A percentile compares a stretch with the other conserved stretches of the same genome.
phyloP scores from a whole-genome alignment of 345 rosid species.

The Theobroma cacao region DNA sequence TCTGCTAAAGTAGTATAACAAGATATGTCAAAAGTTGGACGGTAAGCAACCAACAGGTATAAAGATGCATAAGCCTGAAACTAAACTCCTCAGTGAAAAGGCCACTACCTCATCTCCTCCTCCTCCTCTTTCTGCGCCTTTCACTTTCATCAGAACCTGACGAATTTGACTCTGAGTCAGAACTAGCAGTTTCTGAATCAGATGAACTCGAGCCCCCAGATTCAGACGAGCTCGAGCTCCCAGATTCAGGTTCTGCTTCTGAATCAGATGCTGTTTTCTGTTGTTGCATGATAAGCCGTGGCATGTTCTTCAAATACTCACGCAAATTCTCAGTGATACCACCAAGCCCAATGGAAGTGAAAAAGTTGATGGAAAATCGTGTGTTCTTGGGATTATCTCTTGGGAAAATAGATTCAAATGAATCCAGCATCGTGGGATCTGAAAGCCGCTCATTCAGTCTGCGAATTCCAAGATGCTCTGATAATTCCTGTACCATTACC shows the following conservation, averaged over 20 bases:
- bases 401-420: conserved; percentile 83
- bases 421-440: conserved; percentile 68
- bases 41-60: background rate
- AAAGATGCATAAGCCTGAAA: background rate
- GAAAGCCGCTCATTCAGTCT: conserved; percentile 75
- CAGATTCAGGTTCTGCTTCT: conserved; percentile 30
- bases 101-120: conserved; percentile 26
- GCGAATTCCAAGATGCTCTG: conserved; percentile 86
- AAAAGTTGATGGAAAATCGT: conserved; percentile 80
- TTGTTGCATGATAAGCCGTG: conserved; percentile 88
- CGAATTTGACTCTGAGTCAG: conserved; percentile 16
- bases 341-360: conserved; percentile 96
- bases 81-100: background rate
- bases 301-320: conserved; percentile 93
- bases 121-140: conserved; percentile 33
- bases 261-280: conserved; percentile 51
- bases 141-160: conserved; percentile 40
- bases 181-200: conserved; percentile 12
- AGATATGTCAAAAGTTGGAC: background rate
- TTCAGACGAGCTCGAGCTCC: conserved; percentile 37
- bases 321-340: conserved; percentile 92
- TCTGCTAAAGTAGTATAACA: background rate
- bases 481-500: conserved; percentile 65
- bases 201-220: conserved; percentile 31
- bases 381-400: conserved; percentile 94